A percentile compares a stretch with the other conserved stretches of the same genome.
Conservation (phyloP, 805 yeast genomes). For the Kuraishia ogatae region DNA sequence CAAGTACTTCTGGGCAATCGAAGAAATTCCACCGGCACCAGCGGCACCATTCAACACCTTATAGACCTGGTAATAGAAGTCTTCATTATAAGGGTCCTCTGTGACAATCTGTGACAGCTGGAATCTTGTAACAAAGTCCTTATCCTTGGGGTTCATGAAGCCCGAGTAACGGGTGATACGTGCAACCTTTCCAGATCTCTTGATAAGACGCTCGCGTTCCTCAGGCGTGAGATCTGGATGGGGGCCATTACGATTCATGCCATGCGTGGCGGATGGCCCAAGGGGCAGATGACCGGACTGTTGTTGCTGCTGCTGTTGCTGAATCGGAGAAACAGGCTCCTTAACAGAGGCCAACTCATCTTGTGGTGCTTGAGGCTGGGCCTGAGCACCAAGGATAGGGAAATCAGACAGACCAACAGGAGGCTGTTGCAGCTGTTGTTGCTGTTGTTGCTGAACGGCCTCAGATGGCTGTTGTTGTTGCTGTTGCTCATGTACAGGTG, state of each 20-base stretch:
- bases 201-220: conserved; percentile 57
- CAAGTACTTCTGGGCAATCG: conserved; percentile 87
- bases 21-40: conserved; percentile 50
- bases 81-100: conserved; percentile 95
- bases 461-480: not conserved
- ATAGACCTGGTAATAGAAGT: conserved; percentile 90
- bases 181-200: conserved; percentile 67
- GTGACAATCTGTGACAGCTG: conserved; percentile 94
- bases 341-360: conserved; percentile 5
- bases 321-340: conserved; percentile 8
- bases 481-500: conserved; percentile 5
- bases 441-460: conserved; percentile 8
- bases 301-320: conserved; percentile 13
- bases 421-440: not conserved
- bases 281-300: conserved; percentile 6
- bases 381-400: conserved; percentile 44
- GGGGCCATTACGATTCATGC: conserved; percentile 5
- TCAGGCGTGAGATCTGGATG: conserved; percentile 48
- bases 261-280: conserved; percentile 5
- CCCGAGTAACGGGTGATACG: conserved; percentile 79
- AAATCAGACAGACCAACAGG: conserved; percentile 31
- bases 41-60: conserved; percentile 49
- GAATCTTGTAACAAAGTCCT: conserved; percentile 88
- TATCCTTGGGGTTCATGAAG: conserved; percentile 94
- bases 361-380: conserved; percentile 12